Evolutionary conservation across 2,329 filamentous ascomycete species (phyloP), one percentile per base, ranked within the genome.

Genomic region (Thelonectria discophora): DNA sequence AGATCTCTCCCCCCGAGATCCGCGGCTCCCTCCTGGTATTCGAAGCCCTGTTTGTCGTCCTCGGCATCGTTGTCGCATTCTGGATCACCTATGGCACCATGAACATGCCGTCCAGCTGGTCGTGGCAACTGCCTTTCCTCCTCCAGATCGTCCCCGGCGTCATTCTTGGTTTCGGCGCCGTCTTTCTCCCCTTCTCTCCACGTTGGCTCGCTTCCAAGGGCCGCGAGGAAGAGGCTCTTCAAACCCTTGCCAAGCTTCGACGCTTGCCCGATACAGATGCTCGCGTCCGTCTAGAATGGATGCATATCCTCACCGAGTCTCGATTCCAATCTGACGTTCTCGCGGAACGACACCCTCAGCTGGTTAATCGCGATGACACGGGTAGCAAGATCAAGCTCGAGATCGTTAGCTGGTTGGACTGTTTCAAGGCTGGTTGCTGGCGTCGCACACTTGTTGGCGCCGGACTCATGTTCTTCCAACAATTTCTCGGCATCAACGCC

Each of bases 401-500:
- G 61, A 24, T 85, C 6, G 78, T 76, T 0, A 76, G n/a, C 0
- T 86, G 81, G 76, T 64, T 74, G 1, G 84, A 85, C 67, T 82
- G 80, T 62, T 84, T 86, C 69, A 80, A 72, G 56, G 74, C 73
- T 15, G 81, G 82, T 3, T 82, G 80, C 67, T 82, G 81, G 75
- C 77, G 80, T 43, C 75, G 76, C 11, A 77, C 76, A 0, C 63
- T 71, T 49, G 76, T 87, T 18, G 86, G 83, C 20, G 72, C 81
- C 8, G 77, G 79, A 1, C 67, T 87, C 10, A 82, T 84, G 77
- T 86, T 87, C 68, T 88, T 87, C 69, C 84, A 87, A 58, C 83
- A 73, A 42, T 69, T 72, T 24, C 60, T 64, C 17, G 72, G 72
- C 2, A 71, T 78, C n/a, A 80, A 81, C 55, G 78, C 78, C 1